Conservation (phyloP, 2,329 filamentous ascomycete species). For the Geoglossum cookeanum region DNA sequence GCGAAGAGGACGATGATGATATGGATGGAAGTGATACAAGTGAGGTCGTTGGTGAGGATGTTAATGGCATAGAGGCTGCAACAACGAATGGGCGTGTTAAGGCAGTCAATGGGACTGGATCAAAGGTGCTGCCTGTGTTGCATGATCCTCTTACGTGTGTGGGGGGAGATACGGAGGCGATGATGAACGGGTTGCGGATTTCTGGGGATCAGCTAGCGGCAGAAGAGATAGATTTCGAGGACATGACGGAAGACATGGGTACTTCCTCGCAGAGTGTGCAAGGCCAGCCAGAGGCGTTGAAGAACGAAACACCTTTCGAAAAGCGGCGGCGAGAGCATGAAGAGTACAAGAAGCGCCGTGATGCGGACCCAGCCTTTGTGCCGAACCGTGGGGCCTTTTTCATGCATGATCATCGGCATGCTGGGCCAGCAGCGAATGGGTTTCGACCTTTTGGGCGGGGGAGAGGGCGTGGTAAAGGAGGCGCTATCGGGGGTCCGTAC, state of each 20-base stretch:
- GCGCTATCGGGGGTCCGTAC: slow-evolving; percentile 33
- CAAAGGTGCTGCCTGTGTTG: slow-evolving; percentile 16
- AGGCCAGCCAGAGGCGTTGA: slow-evolving; percentile 22
- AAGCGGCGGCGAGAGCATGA: slow-evolving; percentile 70
- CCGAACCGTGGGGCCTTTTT: slow-evolving; percentile 91
- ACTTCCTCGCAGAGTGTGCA: slow-evolving; percentile 12
- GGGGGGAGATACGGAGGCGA: slow-evolving; percentile 37
- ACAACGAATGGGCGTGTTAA: slow-evolving; percentile 9
- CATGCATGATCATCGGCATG: slow-evolving; percentile 81
- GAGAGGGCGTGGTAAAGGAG: slow-evolving; percentile 41
- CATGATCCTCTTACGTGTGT: slow-evolving; percentile 13
- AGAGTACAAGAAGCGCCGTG: slow-evolving; percentile 71
- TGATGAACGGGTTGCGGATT: slow-evolving; percentile 38
- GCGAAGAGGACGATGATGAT: slow-evolving; percentile 35
- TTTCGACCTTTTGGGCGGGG: slow-evolving; percentile 54
- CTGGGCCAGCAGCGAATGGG: slow-evolving; percentile 57
- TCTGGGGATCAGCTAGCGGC: slow-evolving; percentile 21
- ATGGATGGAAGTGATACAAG: slow-evolving; percentile 38
- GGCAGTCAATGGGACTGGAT: slow-evolving; percentile 9
- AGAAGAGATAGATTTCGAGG: slow-evolving; percentile 33
- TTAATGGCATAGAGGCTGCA: slow-evolving; percentile 6
- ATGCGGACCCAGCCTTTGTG: slow-evolving; percentile 81
- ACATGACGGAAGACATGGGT: slow-evolving; percentile 17
- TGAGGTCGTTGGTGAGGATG: slow-evolving; percentile 17
- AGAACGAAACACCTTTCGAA: slow-evolving; percentile 41